Evolutionary conservation across 1,139 yeast species (phyloP), one percentile per base, ranked within the genome.

Genomic region (Blastobotrys proliferans): DNA sequence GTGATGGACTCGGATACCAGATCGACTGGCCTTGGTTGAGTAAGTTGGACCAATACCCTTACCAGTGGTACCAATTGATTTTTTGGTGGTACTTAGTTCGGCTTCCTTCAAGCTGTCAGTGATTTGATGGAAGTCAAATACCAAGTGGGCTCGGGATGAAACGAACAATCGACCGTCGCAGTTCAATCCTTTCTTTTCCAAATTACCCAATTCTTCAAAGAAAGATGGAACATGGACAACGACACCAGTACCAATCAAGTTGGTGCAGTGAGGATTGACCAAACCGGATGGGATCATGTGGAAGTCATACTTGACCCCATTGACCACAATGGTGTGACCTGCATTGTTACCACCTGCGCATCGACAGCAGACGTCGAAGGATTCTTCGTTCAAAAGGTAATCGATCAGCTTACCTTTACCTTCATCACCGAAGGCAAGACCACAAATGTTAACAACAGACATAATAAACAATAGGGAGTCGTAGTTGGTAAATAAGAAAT

Each of bases 271-370:
- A 47, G 94, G 92, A 66, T 92, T 94, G 52, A 92, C 94, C 55
- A 92, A 76, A 17, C 97, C 99, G 8, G 97, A 87, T 26, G 98
- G 99, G 53, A 92, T 77, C 95, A 92, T 90, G 70, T 92, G 99
- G 81, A 92, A 92, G 64, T 94, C 98, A 64, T 88, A 92, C 69
- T 88, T 92, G 60, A 74, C 75, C 40, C 81, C 83, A 48, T 81
- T 81, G 43, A 88, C 97, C 44, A 92, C 97, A 62, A 92, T 92
- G 37, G 99, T 94, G 67, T 92, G 98, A 26, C 99, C 99, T 26
- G 98, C 98, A 65, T 92, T 92, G 73, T 92, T 92, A 59, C 99
- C 99, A 66, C 99, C 99, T 53, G 88, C 96, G 69, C 97, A 90
- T 66, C 99, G 79, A 31, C 97, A 97, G 65, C 97, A 94, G 39